These are phyloP conservation scores for Populus hybrid DNA, from an alignment of 441 rosid genomes.

Conservation along the genomic window DNA sequence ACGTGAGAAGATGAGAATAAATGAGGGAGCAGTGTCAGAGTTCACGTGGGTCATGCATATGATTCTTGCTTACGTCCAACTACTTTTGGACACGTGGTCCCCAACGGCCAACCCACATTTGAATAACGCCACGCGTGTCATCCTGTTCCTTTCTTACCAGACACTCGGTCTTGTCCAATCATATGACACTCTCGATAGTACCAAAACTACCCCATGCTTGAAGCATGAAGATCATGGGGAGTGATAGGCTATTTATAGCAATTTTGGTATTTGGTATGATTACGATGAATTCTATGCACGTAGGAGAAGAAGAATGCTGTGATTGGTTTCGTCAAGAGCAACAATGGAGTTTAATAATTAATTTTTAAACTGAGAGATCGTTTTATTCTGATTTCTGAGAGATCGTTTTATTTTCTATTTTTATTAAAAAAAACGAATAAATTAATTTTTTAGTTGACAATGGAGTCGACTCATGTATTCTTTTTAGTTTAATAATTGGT, in stretches of 20 bases:
- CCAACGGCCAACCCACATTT: neutral
- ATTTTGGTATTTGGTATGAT: neutral
- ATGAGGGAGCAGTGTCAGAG: conserved; percentile 4
- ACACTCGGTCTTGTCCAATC: conserved; percentile 25
- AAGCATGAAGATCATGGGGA: neutral
- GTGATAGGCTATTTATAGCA: neutral
- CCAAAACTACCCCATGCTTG: neutral
- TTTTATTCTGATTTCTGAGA: too few relatives aligned
- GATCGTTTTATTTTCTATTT: too few relatives aligned
- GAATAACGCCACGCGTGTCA: conserved; percentile 14
- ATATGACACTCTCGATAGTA: conserved; percentile 11
- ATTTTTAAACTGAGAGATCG: too few relatives aligned
- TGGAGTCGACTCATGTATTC: too few relatives aligned
- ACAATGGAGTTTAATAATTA: neutral
- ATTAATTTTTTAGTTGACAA: too few relatives aligned
- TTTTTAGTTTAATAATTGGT: too few relatives aligned
- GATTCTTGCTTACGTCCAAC: conserved; percentile 9
- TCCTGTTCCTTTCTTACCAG: conserved; percentile 14
- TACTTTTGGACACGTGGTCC: conserved; percentile 9
- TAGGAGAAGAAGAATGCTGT: neutral
- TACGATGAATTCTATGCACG: neutral
- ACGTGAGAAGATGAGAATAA: conserved; percentile 12
- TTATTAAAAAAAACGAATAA: too few relatives aligned
- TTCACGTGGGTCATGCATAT: conserved; percentile 29
- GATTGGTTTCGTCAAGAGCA: neutral